These are phyloP conservation scores for Coemansia sp. DNA, from an alignment of 192 early-diverging fungal species.

Conservation along the genomic window DNA sequence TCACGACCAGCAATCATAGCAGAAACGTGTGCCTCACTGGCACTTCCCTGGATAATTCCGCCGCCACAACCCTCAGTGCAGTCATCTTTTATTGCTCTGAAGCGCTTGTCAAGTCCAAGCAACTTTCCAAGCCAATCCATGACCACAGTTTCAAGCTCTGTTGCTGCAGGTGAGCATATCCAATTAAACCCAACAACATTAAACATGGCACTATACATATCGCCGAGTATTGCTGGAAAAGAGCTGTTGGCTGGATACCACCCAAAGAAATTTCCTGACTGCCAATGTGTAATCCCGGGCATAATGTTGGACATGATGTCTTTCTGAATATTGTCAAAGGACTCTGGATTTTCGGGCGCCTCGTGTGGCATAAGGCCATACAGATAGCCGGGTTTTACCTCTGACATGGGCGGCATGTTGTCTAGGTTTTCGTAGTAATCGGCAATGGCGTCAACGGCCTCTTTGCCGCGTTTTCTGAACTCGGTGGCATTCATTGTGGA, in stretches of 20 bases:
- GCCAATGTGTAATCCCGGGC: constrained; percentile 71
- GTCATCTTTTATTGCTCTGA: constrained; percentile 45
- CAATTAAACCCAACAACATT: constrained; percentile 58
- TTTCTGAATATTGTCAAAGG: constrained; percentile 43
- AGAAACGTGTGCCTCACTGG: constrained; percentile 61
- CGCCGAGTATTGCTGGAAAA: constrained; percentile 61
- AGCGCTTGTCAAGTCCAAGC: constrained; percentile 59
- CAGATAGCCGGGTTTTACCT: constrained; percentile 63
- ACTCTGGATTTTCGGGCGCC: constrained; percentile 57
- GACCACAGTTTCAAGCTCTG: constrained; percentile 63
- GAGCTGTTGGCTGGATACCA: constrained; percentile 60
- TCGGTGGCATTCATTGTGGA: constrained; percentile 51
- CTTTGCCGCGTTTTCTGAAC: constrained; percentile 62
- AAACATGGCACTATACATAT: constrained; percentile 65
- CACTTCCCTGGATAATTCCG: constrained; percentile 65
- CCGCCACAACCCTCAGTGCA: constrained; percentile 58
- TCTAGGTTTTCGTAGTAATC: constrained; percentile 62
- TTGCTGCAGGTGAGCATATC: constrained; percentile 58
- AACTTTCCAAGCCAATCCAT: constrained; percentile 67
- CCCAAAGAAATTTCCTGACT: constrained; percentile 63
- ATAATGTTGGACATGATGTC: constrained; percentile 61
- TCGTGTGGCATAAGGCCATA: constrained; percentile 56
- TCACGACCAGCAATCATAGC: constrained; percentile 61
- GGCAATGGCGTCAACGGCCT: constrained; percentile 60
- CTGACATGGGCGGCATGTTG: constrained; percentile 47